Base-by-base conservation (phyloP, 1,284 basidiomycete genomes). In the Cerioporus squamosus region DNA sequence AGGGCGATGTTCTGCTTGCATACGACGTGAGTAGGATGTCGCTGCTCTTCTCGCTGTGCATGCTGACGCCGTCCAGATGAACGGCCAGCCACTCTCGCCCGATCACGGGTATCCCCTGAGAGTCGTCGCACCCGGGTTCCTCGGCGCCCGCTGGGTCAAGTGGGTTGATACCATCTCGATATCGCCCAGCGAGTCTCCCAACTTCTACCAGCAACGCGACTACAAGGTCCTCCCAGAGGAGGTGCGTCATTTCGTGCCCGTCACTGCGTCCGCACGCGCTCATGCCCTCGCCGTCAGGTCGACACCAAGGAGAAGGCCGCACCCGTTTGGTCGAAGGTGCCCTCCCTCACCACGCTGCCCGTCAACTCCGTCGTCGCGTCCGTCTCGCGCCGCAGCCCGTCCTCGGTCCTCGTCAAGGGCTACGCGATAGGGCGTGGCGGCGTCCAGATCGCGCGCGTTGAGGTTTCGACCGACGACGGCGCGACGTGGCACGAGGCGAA, bases 131-230 rank as follows among this genome's bases (percentile, higher is more conserved):
- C 90, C 90, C 0, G 89, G 90, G 1, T 85, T 81, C 65, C 78
- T 85, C 14, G 90, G 89, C 14, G 90, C 87, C 18, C 82, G 90
- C 17, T 90, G 88, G 86, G 87, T 91, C 18, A 91, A 92, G 76
- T 92, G 90, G 90, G 74, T 90, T 0, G 86, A 89, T 63, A 81
- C 75, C 2, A 83, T 90, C 64, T 74, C 75, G 17, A 66, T 88
- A 50, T 82, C 84, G 5, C 57, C 71, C 0, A 66, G 73, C 10
- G 87, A 89, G 69, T 87, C 85, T 2, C 77, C 79, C 20, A 88
- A 86, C 65, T 88, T 82, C 70, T 90, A 87, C 65, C 86, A 88
- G 64, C 83, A 87, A 67, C 78, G 78, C 4, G 87, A 89, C 68
- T 89, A 89, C 72, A 87, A 83, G 62, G 74, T 89, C 43, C 73